Conservation (phyloP, 2,329 filamentous ascomycete species). For the Onygenales sp. region DNA sequence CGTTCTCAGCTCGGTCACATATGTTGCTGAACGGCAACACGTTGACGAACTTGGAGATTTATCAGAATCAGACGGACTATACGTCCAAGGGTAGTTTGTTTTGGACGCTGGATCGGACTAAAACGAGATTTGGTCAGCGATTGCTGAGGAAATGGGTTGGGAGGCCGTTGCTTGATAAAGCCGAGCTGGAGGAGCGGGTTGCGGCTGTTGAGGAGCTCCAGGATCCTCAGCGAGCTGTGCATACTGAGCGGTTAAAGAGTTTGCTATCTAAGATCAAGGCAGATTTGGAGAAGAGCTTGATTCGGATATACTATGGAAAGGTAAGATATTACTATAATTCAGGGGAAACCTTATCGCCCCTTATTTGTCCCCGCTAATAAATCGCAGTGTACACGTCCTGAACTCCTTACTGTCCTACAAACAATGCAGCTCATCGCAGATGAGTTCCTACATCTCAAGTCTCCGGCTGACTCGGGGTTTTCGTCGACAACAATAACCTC, state of each 20-base stretch:
- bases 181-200: constrained; percentile 66
- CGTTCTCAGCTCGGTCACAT: constrained; percentile 85
- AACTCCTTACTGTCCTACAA: constrained; percentile 77
- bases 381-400: constrained; percentile 64
- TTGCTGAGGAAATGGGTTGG: constrained; percentile 93
- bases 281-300: constrained; percentile 85
- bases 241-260: constrained; percentile 63
- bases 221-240: constrained; percentile 53
- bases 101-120: constrained; percentile 89
- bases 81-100: constrained; percentile 79
- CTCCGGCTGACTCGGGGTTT: constrained; percentile 61
- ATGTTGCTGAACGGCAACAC: constrained; percentile 97
- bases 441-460: constrained; percentile 62
- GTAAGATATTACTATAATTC: constrained; percentile 19
- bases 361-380: background rate
- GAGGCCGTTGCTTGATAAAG: constrained; percentile 70
- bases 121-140: constrained; percentile 79
- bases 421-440: constrained; percentile 71
- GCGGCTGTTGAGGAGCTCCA: constrained; percentile 79
- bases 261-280: constrained; percentile 62
- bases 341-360: background rate
- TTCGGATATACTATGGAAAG: constrained; percentile 95
- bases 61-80: constrained; percentile 86
- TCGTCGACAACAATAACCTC: constrained; percentile 57
- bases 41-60: constrained; percentile 86